Percentiles rank a stretch among this genome's conserved stretches.
phyloP scores from a whole-genome alignment of 1,139 yeast species.

The Taphrina wiesneri region DNA sequence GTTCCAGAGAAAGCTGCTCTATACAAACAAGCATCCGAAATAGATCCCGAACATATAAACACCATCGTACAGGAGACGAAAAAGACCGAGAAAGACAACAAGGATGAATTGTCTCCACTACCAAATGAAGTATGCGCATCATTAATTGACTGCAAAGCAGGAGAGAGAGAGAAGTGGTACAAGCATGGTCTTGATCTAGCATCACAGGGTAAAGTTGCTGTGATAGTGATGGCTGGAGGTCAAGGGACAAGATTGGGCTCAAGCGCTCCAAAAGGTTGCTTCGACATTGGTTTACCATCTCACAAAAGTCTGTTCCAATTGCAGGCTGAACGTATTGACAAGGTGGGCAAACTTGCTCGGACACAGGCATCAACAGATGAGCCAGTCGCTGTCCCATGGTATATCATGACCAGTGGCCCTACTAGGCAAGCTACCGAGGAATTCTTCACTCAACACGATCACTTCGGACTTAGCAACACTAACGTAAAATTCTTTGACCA shows the following conservation, averaged over 20 bases:
- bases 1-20: slow-evolving; percentile 43
- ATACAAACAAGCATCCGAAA: slow-evolving; percentile 44
- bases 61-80: slow-evolving; percentile 43
- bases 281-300: slow-evolving; percentile 81
- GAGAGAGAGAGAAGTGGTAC: slow-evolving; percentile 52
- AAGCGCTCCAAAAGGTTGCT: slow-evolving; percentile 88
- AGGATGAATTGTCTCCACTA: slow-evolving; percentile 43
- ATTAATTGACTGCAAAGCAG: slow-evolving; percentile 42
- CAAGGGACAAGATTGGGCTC: slow-evolving; percentile 96
- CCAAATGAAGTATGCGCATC: slow-evolving; percentile 47
- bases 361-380: slow-evolving; percentile 44
- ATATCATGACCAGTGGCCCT: slow-evolving; percentile 94
- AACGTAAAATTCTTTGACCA: slow-evolving; percentile 85
- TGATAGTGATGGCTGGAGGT: slow-evolving; percentile 94
- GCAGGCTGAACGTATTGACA: slow-evolving; percentile 81
- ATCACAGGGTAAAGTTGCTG: slow-evolving; percentile 73
- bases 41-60: slow-evolving; percentile 47
- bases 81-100: slow-evolving; percentile 22
- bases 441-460: slow-evolving; percentile 61
- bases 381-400: slow-evolving; percentile 66
- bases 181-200: slow-evolving; percentile 68
- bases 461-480: slow-evolving; percentile 64
- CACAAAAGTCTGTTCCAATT: slow-evolving; percentile 81
- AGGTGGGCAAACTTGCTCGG: slow-evolving; percentile 62
- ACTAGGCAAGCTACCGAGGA: slow-evolving; percentile 75